A percentile compares a stretch with the other conserved stretches of the same genome.
phyloP scores from a whole-genome alignment of 176 grass and related monocot genomes.

The Zea luxurians region DNA sequence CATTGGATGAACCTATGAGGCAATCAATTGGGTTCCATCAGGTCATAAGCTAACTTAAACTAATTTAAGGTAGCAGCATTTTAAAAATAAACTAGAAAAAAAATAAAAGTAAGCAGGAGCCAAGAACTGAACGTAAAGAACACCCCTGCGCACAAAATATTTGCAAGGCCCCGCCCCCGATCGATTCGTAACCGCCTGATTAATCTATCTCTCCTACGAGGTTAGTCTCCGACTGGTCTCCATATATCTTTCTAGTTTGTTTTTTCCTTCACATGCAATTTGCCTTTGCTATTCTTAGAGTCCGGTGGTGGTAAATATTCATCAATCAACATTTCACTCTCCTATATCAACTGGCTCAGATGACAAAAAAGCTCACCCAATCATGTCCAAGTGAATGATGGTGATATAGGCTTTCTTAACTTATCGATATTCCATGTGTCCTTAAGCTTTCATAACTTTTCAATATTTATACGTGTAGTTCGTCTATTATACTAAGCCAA shows the following conservation, averaged over 20 bases:
- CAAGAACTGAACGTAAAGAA: conserved; percentile 39
- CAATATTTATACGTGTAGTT: too few relatives aligned
- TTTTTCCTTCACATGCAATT: conserved; percentile 13
- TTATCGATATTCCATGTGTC: too few relatives aligned
- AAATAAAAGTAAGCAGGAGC: neutral
- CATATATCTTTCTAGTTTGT: conserved; percentile 29
- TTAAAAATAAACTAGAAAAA: neutral
- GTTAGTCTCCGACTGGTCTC: conserved; percentile 52
- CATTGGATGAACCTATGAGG: neutral
- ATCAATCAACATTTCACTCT: too few relatives aligned
- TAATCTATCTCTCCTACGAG: conserved; percentile 41
- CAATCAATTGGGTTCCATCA: neutral
- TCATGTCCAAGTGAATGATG: too few relatives aligned
- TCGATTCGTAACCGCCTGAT: conserved; percentile 50
- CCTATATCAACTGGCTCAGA: too few relatives aligned
- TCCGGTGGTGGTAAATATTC: conserved; percentile 36
- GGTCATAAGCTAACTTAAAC: too few relatives aligned
- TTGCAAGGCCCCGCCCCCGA: conserved; percentile 33
- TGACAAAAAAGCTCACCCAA: too few relatives aligned
- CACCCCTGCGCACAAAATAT: conserved; percentile 22
- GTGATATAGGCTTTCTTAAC: too few relatives aligned
- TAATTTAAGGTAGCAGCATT: neutral
- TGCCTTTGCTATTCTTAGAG: conserved; percentile 51
- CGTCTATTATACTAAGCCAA: too few relatives aligned
- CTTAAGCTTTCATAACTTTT: too few relatives aligned